A percentile compares a stretch with the other conserved stretches of the same genome.
These are phyloP conservation scores for Penicillium canescens DNA, from an alignment of 495 filamentous ascomycete genomes.

Conservation along the genomic window DNA sequence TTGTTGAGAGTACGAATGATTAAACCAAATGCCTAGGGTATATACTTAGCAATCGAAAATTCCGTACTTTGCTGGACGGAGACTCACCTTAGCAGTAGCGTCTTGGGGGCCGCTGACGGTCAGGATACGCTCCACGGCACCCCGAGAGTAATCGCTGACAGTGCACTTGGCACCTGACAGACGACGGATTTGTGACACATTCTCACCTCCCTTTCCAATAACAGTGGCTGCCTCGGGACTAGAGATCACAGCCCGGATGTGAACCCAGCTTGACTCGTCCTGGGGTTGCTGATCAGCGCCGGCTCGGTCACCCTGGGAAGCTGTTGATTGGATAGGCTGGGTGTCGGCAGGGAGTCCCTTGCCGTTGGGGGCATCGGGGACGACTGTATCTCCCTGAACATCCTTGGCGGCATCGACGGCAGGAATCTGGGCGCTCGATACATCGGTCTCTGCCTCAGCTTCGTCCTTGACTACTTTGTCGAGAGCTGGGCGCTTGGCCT, in stretches of 20 bases:
- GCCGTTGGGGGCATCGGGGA: conserved; percentile 69
- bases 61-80: not conserved
- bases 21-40: conserved; percentile 84
- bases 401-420: conserved; percentile 45
- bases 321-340: conserved; percentile 68
- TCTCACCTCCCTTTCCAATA: conserved; percentile 98
- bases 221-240: conserved; percentile 96
- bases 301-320: conserved; percentile 54
- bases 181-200: conserved; percentile 90
- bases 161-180: conserved; percentile 96
- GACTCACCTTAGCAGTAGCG: conserved; percentile 89
- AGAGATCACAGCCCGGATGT: conserved; percentile 92
- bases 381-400: conserved; percentile 63
- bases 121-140: conserved; percentile 93
- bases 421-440: conserved; percentile 44
- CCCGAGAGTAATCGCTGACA: conserved; percentile 95
- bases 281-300: conserved; percentile 54
- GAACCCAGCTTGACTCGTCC: conserved; percentile 95
- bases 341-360: conserved; percentile 45
- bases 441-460: conserved; percentile 51
- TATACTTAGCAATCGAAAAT: conserved; percentile 8
- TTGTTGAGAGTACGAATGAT: conserved; percentile 98
- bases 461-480: conserved; percentile 80
- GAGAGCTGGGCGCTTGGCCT: conserved; percentile 93
- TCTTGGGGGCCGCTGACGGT: conserved; percentile 96